Percentiles rank a stretch among this genome's conserved stretches.
These are phyloP conservation scores for Sclerotinia trifoliorum DNA, from an alignment of 2,329 filamentous ascomycete genomes.

Conservation along the genomic window DNA sequence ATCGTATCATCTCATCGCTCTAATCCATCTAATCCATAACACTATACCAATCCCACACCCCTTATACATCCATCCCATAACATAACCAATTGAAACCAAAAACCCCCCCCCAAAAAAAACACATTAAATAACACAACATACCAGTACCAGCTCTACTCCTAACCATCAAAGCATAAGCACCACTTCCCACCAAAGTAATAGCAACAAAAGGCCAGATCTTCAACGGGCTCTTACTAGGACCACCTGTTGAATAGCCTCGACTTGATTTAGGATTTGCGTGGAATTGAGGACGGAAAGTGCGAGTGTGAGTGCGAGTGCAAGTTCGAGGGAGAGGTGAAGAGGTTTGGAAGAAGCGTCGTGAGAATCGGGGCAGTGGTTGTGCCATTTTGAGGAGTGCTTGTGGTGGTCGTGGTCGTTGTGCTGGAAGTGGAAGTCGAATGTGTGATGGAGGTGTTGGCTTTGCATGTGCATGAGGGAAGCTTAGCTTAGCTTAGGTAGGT, in stretches of 20 bases:
- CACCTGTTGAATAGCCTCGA: slow-evolving; percentile 36
- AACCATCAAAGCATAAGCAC: slow-evolving; percentile 52
- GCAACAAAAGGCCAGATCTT: slow-evolving; percentile 43
- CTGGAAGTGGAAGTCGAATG: neutral
- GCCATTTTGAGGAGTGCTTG: slow-evolving; percentile 29
- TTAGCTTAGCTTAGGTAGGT: neutral
- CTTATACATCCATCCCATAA: too few relatives aligned
- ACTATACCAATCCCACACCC: neutral
- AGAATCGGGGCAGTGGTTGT: slow-evolving; percentile 32
- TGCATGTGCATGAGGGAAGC: slow-evolving; percentile 4
- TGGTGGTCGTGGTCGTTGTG: neutral
- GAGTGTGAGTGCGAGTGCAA: slow-evolving; percentile 28
- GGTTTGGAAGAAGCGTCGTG: slow-evolving; percentile 34
- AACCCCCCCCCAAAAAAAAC: neutral
- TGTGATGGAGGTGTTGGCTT: slow-evolving; percentile 2
- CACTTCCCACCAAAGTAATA: slow-evolving; percentile 49
- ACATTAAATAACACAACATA: slow-evolving; percentile 6
- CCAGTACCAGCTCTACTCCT: slow-evolving; percentile 45
- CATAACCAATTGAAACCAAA: neutral
- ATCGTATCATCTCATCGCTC: neutral
- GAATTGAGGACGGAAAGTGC: slow-evolving; percentile 28
- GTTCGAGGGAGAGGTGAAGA: slow-evolving; percentile 26
- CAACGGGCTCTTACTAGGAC: slow-evolving; percentile 39
- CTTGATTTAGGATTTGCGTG: slow-evolving; percentile 21
- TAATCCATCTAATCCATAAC: too few relatives aligned